These are phyloP conservation scores for Fusarium graminum DNA, from an alignment of 2,329 filamentous ascomycete species.

Conservation along the genomic window DNA sequence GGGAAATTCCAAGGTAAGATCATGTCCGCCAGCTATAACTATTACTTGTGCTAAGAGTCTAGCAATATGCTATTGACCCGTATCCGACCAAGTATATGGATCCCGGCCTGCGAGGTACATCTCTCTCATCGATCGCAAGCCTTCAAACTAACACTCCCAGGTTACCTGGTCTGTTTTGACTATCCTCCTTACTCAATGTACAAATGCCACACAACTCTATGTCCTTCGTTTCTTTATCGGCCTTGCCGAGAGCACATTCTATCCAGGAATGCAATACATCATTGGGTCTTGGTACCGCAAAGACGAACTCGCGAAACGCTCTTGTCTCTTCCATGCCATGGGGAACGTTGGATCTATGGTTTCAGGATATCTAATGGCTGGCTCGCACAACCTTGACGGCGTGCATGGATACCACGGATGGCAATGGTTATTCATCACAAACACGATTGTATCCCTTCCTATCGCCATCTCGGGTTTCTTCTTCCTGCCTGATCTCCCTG, in stretches of 20 bases:
- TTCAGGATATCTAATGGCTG: constrained; percentile 53
- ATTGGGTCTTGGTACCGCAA: constrained; percentile 61
- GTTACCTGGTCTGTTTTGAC: constrained; percentile 50
- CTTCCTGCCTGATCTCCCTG: constrained; percentile 51
- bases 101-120: constrained; percentile 53
- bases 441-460: constrained; percentile 54
- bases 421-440: constrained; percentile 57
- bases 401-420: constrained; percentile 62
- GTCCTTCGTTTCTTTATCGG: constrained; percentile 61
- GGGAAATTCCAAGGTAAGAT: constrained; percentile 53
- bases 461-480: constrained; percentile 53
- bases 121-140: accelerated
- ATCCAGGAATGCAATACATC: constrained; percentile 56
- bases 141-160: constrained; percentile 23
- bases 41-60: neutral
- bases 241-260: constrained; percentile 56
- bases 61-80: constrained; percentile 56
- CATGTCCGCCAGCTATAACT: accelerated
- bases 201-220: constrained; percentile 54
- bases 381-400: constrained; percentile 58
- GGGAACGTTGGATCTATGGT: constrained; percentile 50
- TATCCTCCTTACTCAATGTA: constrained; percentile 48
- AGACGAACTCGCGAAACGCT: constrained; percentile 58
- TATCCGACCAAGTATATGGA: constrained; percentile 57
- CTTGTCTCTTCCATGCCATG: constrained; percentile 58